These are phyloP conservation scores for Aspergillus aculeatus DNA, from an alignment of 2,329 filamentous ascomycete species.

Conservation along the genomic window DNA sequence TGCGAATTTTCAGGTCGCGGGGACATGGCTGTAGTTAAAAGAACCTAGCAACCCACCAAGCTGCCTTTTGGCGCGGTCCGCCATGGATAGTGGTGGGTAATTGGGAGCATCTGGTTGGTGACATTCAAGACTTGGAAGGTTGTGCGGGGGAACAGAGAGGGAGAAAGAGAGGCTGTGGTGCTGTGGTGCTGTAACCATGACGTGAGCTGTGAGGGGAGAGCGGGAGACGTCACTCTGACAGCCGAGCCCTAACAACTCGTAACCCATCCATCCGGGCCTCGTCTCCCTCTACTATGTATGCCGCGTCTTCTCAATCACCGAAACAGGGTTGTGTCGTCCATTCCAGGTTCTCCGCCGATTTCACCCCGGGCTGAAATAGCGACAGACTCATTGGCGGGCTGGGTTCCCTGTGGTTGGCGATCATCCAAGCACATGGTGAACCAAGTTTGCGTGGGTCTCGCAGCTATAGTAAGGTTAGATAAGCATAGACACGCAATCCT, in stretches of 20 bases:
- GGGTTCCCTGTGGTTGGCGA: not conserved
- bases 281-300: not conserved
- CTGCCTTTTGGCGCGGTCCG: not conserved
- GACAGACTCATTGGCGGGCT: not conserved
- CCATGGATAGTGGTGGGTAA: not conserved
- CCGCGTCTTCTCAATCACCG: not conserved
- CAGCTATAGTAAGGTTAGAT: not conserved
- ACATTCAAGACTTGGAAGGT: too few species aligned
- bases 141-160: not conserved
- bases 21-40: not conserved
- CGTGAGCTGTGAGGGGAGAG: not conserved
- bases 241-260: not conserved
- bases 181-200: slow-evolving; percentile 3
- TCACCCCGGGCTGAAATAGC: not conserved
- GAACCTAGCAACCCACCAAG: not conserved
- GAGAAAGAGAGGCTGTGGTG: too few species aligned
- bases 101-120: not conserved
- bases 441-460: not conserved
- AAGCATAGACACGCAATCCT: not conserved
- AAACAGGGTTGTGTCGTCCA: not conserved
- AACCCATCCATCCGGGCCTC: not conserved
- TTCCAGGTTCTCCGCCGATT: not conserved
- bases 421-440: not conserved
- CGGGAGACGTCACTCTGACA: slow-evolving; percentile 4
- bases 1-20: not conserved